Conservation (phyloP, 768 basidiomycete genomes). For the Psilocybe cubensis region DNA sequence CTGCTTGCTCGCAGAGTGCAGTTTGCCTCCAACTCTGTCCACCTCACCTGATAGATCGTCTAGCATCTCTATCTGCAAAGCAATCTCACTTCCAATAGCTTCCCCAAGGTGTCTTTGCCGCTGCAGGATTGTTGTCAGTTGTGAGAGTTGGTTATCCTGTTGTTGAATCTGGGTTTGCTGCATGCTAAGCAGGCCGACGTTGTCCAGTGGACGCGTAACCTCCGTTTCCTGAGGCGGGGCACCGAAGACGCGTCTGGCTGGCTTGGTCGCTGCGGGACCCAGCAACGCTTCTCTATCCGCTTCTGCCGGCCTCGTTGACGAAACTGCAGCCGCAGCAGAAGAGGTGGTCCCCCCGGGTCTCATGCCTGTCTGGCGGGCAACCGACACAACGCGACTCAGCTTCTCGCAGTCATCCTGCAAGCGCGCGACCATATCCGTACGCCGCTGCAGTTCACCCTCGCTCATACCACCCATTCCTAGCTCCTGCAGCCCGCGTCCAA, state of each 20-base stretch:
- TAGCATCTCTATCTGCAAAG: constrained; percentile 82
- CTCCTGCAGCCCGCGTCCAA: constrained; percentile 70
- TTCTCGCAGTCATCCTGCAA: constrained; percentile 92
- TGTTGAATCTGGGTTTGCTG: constrained; percentile 82
- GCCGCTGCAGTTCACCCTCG: constrained; percentile 89
- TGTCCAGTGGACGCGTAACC: constrained; percentile 85
- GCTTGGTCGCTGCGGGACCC: constrained; percentile 44
- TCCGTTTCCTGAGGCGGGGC: constrained; percentile 77
- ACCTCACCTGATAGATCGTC: constrained; percentile 80
- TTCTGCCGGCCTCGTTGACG: constrained; percentile 45
- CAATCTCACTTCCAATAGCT: constrained; percentile 84
- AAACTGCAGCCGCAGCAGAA: constrained; percentile 24
- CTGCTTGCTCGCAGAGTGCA: constrained; percentile 80
- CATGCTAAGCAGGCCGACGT: constrained; percentile 75
- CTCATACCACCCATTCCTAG: constrained; percentile 75
- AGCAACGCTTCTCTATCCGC: constrained; percentile 71
- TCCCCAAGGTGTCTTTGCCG: constrained; percentile 86
- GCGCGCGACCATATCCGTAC: constrained; percentile 87
- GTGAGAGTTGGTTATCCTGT: constrained; percentile 83
- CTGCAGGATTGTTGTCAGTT: constrained; percentile 79
- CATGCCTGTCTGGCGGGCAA: constrained; percentile 60
- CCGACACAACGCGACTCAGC: constrained; percentile 82
- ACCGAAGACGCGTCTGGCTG: constrained; percentile 82
- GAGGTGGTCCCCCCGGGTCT: constrained; percentile 26
- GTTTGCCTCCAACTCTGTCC: constrained; percentile 76